Evolutionary conservation across 1,284 basidiomycete species (phyloP).

Genomic region (Microbotryum lychnidis-dioicae): DNA sequence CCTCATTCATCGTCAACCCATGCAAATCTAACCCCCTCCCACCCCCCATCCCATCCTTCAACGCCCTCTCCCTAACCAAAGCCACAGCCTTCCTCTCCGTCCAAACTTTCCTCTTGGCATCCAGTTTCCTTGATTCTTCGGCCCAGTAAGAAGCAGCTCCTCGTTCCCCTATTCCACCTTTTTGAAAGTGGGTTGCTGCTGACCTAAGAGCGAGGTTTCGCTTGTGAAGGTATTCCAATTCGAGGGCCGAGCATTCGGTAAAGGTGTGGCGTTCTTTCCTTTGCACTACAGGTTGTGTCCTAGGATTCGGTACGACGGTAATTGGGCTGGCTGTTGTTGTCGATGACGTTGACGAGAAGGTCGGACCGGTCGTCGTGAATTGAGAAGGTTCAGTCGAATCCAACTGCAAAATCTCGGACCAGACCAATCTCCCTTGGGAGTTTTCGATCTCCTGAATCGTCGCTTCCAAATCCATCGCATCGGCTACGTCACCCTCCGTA

Average conservation of each 20-base stretch:
- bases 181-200: constrained; percentile 32
- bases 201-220: constrained; percentile 38
- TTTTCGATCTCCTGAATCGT: constrained; percentile 16
- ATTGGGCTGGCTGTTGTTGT: not conserved
- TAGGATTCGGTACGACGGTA: not conserved
- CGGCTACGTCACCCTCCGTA: constrained; percentile 21
- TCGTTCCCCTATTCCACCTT: constrained; percentile 19
- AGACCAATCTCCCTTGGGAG: constrained; percentile 10
- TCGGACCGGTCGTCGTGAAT: too few relatives aligned
- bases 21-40: constrained; percentile 37
- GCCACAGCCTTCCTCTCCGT: constrained; percentile 37
- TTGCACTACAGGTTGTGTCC: not conserved
- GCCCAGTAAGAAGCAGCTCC: constrained; percentile 35
- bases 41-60: too few relatives aligned
- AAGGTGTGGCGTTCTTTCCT: not conserved
- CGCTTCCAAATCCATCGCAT: constrained; percentile 25
- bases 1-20: constrained; percentile 39
- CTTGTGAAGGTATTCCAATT: constrained; percentile 35
- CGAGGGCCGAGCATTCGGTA: constrained; percentile 10
- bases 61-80: constrained; percentile 37
- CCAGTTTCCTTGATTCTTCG: constrained; percentile 38
- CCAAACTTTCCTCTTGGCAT: constrained; percentile 38
- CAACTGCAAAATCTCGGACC: constrained; percentile 7
- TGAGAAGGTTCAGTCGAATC: not conserved
- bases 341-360: not conserved